Conservation (phyloP, 257 asterid species). For the Jaltomata sinuosa region DNA sequence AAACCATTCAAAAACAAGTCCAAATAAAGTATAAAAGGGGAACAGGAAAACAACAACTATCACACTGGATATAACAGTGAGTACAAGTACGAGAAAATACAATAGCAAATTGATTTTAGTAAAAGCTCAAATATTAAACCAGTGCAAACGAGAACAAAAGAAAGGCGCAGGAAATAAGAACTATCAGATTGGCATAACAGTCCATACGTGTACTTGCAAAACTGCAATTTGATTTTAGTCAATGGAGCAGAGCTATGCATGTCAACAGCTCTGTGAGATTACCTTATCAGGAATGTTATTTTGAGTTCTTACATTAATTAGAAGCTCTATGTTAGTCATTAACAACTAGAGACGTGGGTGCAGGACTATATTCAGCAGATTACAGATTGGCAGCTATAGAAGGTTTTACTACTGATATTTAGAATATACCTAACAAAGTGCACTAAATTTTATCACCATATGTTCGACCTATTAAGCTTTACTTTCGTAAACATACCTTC, state of each 20-base stretch:
- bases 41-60: neutral
- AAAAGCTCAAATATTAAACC: neutral
- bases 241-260: neutral
- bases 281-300: neutral
- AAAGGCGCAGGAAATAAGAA: neutral
- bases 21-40: neutral
- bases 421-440: neutral
- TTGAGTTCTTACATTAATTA: neutral
- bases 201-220: neutral
- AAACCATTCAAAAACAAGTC: neutral
- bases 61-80: neutral
- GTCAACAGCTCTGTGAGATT: neutral
- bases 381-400: neutral
- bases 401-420: neutral
- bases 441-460: neutral
- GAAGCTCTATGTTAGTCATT: neutral
- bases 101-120: neutral
- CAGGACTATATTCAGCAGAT: neutral
- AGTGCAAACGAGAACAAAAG: neutral
- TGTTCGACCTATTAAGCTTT: neutral
- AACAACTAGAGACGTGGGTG: neutral
- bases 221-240: neutral
- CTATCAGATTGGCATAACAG: neutral
- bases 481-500: constrained; percentile 41
- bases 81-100: neutral